phyloP scores from a whole-genome alignment of 2,329 filamentous ascomycete genomes.

The Epichloe gansuensis region DNA sequence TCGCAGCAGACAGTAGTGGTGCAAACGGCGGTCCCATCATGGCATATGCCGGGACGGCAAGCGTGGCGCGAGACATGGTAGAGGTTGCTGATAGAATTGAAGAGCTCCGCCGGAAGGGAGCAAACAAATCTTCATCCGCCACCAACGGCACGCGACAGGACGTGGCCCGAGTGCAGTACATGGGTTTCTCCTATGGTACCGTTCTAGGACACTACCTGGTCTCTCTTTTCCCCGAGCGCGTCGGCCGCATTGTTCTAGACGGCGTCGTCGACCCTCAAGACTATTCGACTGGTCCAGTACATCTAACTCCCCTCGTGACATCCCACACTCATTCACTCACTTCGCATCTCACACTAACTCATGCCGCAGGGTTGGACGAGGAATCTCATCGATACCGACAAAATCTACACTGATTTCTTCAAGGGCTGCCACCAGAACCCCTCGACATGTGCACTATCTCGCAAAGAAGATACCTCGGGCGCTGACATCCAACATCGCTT shows the following conservation, averaged over 20 bases:
- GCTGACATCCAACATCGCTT: slow-evolving; percentile 12
- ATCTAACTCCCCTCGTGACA: slow-evolving; percentile 6
- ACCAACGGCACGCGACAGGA: not conserved
- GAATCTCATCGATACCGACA: slow-evolving; percentile 21
- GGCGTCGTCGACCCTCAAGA: slow-evolving; percentile 18
- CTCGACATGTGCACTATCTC: slow-evolving; percentile 2
- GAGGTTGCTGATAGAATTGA: slow-evolving; percentile 5
- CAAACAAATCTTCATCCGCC: not conserved
- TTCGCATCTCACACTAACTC: not conserved
- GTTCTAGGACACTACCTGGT: slow-evolving; percentile 13
- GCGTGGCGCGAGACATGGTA: slow-evolving; percentile 8
- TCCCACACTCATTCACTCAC: not conserved
- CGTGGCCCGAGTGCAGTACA: slow-evolving; percentile 27
- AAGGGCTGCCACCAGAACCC: slow-evolving; percentile 17
- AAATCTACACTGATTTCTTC: slow-evolving; percentile 18
- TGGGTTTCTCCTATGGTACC: slow-evolving; percentile 32
- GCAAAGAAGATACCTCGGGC: slow-evolving; percentile 2
- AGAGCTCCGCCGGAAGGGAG: slow-evolving; percentile 2
- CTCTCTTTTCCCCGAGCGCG: slow-evolving; percentile 15
- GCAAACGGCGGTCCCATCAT: slow-evolving; percentile 11
- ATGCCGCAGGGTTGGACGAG: slow-evolving; percentile 14
- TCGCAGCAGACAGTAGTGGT: slow-evolving; percentile 4
- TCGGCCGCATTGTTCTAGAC: slow-evolving; percentile 26
- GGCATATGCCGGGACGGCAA: slow-evolving; percentile 12
- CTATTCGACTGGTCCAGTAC: slow-evolving; percentile 18